Base-by-base conservation (phyloP, 2,329 filamentous ascomycete species). In the Phaeomoniella chlamydospora region DNA sequence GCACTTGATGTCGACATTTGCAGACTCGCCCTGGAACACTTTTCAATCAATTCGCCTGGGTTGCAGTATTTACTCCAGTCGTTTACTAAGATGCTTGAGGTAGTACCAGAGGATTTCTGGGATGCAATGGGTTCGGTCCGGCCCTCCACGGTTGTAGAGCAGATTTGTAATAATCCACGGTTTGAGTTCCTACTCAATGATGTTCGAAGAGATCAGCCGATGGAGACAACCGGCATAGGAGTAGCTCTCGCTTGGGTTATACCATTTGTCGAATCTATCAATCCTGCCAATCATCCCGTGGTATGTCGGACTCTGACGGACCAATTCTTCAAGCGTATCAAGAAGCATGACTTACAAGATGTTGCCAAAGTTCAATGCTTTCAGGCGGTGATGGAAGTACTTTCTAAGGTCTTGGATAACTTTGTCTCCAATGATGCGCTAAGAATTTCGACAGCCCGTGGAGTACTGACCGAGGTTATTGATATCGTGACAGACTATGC, bases 71-170 rank as follows among this genome's bases (percentile, higher is more conserved):
- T 90, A 12, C 67, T 93, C 32, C 73, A 76, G 38, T 75, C 78
- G 1, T 70, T 94, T 41, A 74, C 72, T 31, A 65, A 65, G 10
- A 68, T 94, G 12, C 64, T 94, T 36, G 71, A 77, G 43, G 86
- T 82, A 47, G 80, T 83, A 0, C 71, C 85, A 0, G 72, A 71
- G 37, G 80, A 82, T 31, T 90, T 94, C 47, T 94, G 88, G 88
- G 80, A 85, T 47, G 79, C 85, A 2, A 79, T 93, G 59, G 78
- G 81, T 35, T 74, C 84, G 18, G 83, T 88, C 35, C 80, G 82
- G 1, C 80, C 85, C 3, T 77, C 77, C 30, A 75, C 79, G 19
- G 74, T 96, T 33, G 74, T 85, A n/a, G 86, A 94, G 51, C 72
- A 86, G 43, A 72, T 94, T 31, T 83, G 90, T 47, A 73, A 71